phyloP scores from a whole-genome alignment of 2,329 filamentous ascomycete genomes.

The Aureobasidium melanogenum region DNA sequence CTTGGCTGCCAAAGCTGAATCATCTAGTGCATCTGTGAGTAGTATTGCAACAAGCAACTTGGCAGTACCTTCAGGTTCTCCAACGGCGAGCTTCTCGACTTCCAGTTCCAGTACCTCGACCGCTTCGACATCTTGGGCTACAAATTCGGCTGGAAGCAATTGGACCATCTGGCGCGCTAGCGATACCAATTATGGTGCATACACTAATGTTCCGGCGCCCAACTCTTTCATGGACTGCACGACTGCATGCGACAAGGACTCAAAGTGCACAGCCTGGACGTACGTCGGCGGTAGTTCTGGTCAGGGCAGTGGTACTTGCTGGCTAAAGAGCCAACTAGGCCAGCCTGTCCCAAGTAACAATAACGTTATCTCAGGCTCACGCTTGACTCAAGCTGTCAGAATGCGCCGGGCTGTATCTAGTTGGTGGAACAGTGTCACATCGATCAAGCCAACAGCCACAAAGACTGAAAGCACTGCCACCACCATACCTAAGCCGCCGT shows the following conservation, averaged over 20 bases:
- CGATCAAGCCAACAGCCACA: neutral
- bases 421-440: constrained; percentile 1
- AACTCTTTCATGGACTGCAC: constrained; percentile 14
- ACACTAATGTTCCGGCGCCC: constrained; percentile 4
- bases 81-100: neutral
- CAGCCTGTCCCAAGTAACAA: neutral
- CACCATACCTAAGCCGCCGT: neutral
- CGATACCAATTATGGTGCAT: constrained; percentile 12
- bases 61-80: neutral
- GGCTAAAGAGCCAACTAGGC: constrained; percentile 14
- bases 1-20: neutral
- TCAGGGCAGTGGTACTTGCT: constrained; percentile 10
- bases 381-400: neutral
- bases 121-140: neutral
- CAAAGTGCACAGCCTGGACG: constrained; percentile 15
- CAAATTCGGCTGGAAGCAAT: neutral
- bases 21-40: neutral
- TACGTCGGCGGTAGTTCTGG: constrained; percentile 14
- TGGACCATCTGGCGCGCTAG: constrained; percentile 12
- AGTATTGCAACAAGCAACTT: neutral
- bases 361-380: constrained; percentile 6
- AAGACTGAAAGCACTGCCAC: neutral
- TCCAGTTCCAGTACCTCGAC: constrained; percentile 1
- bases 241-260: constrained; percentile 12
- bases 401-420: neutral